Conservation (phyloP, 2,329 filamentous ascomycete genomes). For the Epichloe coenophiala region DNA sequence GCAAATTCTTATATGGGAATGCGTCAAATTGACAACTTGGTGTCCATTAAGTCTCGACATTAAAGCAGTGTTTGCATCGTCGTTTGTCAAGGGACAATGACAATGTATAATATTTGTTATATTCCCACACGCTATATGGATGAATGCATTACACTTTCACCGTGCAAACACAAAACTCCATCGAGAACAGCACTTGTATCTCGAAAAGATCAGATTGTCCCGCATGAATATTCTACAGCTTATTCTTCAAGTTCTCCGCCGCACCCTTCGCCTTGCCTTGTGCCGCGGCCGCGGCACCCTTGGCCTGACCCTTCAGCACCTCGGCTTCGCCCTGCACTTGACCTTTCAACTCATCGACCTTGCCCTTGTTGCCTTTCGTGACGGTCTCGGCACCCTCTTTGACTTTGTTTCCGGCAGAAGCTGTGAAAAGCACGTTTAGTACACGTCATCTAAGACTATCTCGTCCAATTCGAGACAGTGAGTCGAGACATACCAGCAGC, state of each 20-base stretch:
- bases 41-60: no score
- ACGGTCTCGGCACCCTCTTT: constrained; percentile 25
- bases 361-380: constrained; percentile 21
- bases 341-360: constrained; percentile 22
- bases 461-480: not conserved
- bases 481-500: constrained; percentile 32
- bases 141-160: not conserved
- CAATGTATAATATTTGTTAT: not conserved
- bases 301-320: constrained; percentile 25
- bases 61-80: no score
- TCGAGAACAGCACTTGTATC: not conserved
- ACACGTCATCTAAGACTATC: no score
- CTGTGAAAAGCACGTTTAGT: constrained; percentile 11
- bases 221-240: not conserved
- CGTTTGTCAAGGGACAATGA: not conserved
- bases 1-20: no score
- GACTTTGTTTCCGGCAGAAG: constrained; percentile 30
- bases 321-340: constrained; percentile 18
- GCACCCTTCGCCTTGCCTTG: constrained; percentile 24
- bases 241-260: constrained; percentile 22
- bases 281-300: constrained; percentile 21
- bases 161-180: not conserved
- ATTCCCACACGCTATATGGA: not conserved
- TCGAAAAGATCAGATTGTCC: not conserved
- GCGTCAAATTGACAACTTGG: no score